These are phyloP conservation scores for Cutaneotrichosporon cavernicola DNA, from an alignment of 1,284 basidiomycete species.

Conservation along the genomic window DNA sequence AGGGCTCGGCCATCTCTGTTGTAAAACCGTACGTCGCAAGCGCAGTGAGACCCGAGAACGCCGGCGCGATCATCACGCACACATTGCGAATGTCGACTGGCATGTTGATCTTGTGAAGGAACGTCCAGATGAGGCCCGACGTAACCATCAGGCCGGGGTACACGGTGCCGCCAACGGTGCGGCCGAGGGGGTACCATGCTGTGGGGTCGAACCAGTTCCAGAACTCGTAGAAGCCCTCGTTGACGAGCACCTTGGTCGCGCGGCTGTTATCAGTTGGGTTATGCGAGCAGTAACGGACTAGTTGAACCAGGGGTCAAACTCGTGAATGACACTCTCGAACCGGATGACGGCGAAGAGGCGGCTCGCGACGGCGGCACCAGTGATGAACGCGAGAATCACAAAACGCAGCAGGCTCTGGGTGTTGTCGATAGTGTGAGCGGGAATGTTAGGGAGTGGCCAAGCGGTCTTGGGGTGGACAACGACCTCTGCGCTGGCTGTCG, in stretches of 20 bases:
- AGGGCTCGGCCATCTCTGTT: constrained; percentile 87
- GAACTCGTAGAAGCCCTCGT: constrained; percentile 96
- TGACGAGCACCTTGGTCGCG: constrained; percentile 80
- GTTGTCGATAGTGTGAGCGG: constrained; percentile 68
- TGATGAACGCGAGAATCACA: constrained; percentile 80
- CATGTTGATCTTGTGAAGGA: constrained; percentile 82
- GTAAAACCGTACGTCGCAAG: constrained; percentile 98
- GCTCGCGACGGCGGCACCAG: constrained; percentile 89
- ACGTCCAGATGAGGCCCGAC: constrained; percentile 91
- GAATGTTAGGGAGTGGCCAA: constrained; percentile 49
- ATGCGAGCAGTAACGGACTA: constrained; percentile 12
- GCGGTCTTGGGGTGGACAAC: constrained; percentile 32
- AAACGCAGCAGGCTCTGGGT: constrained; percentile 80
- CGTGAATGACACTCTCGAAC: constrained; percentile 98
- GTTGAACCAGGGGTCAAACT: constrained; percentile 61
- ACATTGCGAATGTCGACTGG: constrained; percentile 97
- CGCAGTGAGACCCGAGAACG: constrained; percentile 93
- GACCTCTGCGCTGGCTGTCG: not conserved
- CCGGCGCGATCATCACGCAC: constrained; percentile 94
- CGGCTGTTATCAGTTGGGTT: constrained; percentile 59
- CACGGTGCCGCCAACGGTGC: constrained; percentile 96
- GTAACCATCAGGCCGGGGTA: constrained; percentile 99
- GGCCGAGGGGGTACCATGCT: constrained; percentile 97
- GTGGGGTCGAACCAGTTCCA: constrained; percentile 99
- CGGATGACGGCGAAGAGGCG: constrained; percentile 96